Evolutionary conservation across 2,329 filamentous ascomycete genomes (phyloP).

Genomic region (Arthrobotrys sphaeroides): DNA sequence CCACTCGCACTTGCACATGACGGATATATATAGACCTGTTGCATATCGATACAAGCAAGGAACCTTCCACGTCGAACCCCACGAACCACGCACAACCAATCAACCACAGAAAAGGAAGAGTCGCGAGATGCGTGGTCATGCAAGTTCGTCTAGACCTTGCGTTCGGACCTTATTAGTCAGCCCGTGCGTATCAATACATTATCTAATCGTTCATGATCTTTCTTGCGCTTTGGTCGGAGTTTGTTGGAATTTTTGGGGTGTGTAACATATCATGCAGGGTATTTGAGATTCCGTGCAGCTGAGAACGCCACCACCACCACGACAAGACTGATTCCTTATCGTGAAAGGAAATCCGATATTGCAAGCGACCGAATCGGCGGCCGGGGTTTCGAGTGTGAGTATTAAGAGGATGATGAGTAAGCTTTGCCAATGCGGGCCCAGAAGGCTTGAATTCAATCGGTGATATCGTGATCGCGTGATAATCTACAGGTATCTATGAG

Average conservation of each 20-base stretch:
- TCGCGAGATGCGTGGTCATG: constrained; percentile 1
- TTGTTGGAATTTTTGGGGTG: constrained; percentile 4
- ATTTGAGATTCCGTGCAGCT: constrained; percentile 16
- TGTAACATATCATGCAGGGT: constrained; percentile 6
- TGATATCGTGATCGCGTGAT: too few relatives aligned
- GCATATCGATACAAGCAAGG: too few relatives aligned
- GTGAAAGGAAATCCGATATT: too few relatives aligned
- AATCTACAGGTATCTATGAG: too few relatives aligned
- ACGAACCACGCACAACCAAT: neutral
- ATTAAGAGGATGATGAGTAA: too few relatives aligned
- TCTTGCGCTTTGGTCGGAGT: neutral
- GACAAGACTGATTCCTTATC: too few relatives aligned
- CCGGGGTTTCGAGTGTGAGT: too few relatives aligned
- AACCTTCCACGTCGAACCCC: neutral
- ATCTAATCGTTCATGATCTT: neutral
- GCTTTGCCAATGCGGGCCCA: too few relatives aligned
- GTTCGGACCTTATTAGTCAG: neutral
- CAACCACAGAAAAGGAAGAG: neutral
- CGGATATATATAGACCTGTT: constrained; percentile 6
- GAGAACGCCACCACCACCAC: constrained; percentile 4
- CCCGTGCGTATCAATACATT: too few relatives aligned
- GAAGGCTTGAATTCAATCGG: too few relatives aligned
- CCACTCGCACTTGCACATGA: neutral
- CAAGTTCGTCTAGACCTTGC: constrained; percentile 1
- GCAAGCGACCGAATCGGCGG: too few relatives aligned